Conservation (phyloP, 2,329 filamentous ascomycete genomes). For the Epichloe baconii region DNA sequence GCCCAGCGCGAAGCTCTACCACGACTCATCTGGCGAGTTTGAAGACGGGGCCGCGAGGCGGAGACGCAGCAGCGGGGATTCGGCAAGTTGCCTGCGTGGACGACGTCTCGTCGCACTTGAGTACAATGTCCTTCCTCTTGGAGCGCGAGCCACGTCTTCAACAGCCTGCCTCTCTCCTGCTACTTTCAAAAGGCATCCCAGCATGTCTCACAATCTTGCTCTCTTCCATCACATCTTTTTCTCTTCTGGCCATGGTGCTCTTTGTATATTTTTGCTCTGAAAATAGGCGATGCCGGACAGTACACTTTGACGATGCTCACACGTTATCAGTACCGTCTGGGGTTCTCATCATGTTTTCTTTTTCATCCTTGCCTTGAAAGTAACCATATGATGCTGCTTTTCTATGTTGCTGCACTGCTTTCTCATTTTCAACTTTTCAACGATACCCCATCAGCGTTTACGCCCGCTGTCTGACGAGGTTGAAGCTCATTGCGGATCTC, state of each 20-base stretch:
- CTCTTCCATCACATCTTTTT: background rate
- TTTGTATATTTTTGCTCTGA: constrained; percentile 1
- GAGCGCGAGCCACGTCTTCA: constrained; percentile 4
- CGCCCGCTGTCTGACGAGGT: constrained; percentile 31
- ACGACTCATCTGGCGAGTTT: constrained; percentile 30
- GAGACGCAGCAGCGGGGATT: constrained; percentile 48
- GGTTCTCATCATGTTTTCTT: background rate
- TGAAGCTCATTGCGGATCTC: constrained; percentile 19
- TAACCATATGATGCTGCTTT: constrained; percentile 4
- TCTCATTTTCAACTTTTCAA: constrained; percentile 20
- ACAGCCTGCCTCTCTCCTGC: background rate
- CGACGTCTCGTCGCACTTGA: constrained; percentile 18
- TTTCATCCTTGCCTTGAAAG: background rate
- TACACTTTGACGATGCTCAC: constrained; percentile 35
- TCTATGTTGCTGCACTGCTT: constrained; percentile 11
- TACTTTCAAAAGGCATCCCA: constrained; percentile 4
- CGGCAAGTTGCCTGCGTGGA: constrained; percentile 26
- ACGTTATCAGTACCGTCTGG: constrained; percentile 31
- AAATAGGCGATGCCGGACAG: background rate
- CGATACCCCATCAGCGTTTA: constrained; percentile 34
- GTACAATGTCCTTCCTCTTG: background rate
- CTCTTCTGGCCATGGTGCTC: too few species aligned
- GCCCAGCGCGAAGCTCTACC: constrained; percentile 32
- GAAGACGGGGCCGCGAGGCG: constrained; percentile 49
- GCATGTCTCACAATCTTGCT: background rate